Base-by-base conservation (phyloP, 164 flowering plant genomes). In the Vitis riparia region DNA sequence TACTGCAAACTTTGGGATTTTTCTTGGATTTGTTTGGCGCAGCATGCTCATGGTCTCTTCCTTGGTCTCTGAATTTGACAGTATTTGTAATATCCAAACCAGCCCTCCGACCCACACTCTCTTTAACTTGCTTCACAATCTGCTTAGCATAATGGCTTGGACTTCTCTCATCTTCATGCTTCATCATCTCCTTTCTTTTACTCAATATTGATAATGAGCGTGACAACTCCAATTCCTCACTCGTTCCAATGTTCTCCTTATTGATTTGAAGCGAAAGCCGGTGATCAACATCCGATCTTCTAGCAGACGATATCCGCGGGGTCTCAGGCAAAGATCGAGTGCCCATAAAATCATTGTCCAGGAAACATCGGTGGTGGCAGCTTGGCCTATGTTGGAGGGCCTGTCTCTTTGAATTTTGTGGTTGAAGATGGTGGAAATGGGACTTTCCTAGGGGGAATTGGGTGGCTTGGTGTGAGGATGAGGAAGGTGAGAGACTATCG, bases 41-140 rank as follows among this genome's bases (percentile, higher is more conserved):
- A 48, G 73, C 70, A 47, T 70, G 69, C 61, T 66, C 73, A 5
- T 37, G 44, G 7, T 77, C 83, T 69, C 77, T 72, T 17, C 74
- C 57, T 11, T 37, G 76, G 13, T 78, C 66, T 51, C 78, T 79
- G 60, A 32, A 70, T 14, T 69, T 69, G 8, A 73, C 61, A n/a
- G 73, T 80, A 80, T 91, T 92, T 9, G 95, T 88, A 2, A 89
- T 88, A 27, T 90, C 91, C 50, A 75, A 11, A 0, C 92, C 95
- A 49, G 81, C 80, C 82, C 70, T 84, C 68, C 93, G 83, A 55
- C 85, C 75, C 0, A 85, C 89, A 19, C 76, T 92, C 55, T 94
- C 97, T 68, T 84, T 92, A 2, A 89, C 85, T 52, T 88, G 93
- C 78, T 85, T 92, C 78, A 85, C 86, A 19, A 91, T 88, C 83